Percentiles rank a stretch among this genome's conserved stretches.
Conservation (phyloP, 2,329 filamentous ascomycete genomes). For the Ustulina deusta region DNA sequence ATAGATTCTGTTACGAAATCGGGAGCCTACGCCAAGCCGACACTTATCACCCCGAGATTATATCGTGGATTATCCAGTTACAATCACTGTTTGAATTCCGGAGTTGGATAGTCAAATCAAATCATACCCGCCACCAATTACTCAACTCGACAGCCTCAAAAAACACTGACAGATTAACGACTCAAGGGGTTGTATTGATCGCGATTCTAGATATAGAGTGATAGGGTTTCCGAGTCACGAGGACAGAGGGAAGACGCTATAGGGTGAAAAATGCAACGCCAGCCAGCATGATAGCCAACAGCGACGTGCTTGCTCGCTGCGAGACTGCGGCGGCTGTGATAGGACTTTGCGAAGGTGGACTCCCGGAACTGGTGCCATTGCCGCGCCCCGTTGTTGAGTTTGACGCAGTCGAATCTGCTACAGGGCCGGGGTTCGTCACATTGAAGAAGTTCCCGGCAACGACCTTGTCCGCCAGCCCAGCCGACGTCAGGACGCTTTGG, state of each 20-base stretch:
- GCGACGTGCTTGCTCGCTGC: constrained; percentile 42
- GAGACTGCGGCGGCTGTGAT: constrained; percentile 38
- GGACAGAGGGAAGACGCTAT: constrained; percentile 30
- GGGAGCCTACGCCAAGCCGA: constrained; percentile 11
- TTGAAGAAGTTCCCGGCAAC: constrained; percentile 53
- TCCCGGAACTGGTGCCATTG: constrained; percentile 36
- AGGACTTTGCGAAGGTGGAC: constrained; percentile 35
- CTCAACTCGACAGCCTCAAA: not conserved
- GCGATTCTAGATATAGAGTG: constrained; percentile 8
- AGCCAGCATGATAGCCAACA: constrained; percentile 42
- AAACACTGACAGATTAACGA: not conserved
- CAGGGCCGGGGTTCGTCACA: constrained; percentile 50
- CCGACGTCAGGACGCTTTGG: constrained; percentile 43
- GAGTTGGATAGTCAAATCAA: not conserved
- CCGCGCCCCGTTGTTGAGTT: constrained; percentile 31
- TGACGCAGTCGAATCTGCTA: constrained; percentile 12
- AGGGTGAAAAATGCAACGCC: constrained; percentile 44
- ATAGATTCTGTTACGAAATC: constrained; percentile 28
- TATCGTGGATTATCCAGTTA: not conserved
- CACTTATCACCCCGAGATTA: not conserved
- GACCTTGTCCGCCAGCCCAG: constrained; percentile 49
- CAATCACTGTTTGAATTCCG: not conserved
- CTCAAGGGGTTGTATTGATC: not conserved
- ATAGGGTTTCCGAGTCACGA: not conserved
- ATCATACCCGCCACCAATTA: not conserved